Conservation (phyloP, 2,329 filamentous ascomycete species). For the Aspergillus sp. region DNA sequence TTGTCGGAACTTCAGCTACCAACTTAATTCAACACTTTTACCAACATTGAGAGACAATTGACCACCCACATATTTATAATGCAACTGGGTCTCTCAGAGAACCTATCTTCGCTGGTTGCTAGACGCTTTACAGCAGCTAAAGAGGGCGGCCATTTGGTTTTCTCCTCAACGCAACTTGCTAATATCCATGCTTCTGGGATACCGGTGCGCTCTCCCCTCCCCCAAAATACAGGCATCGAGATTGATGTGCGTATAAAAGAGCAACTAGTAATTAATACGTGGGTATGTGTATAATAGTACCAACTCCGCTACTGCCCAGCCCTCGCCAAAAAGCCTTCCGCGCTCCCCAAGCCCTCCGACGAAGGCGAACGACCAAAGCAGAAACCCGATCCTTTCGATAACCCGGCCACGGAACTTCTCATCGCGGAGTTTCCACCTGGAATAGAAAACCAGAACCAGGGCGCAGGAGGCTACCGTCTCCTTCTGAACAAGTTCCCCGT, state of each 20-base stretch:
- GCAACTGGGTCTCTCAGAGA: slow-evolving; percentile 30
- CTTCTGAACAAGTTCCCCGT: slow-evolving; percentile 44
- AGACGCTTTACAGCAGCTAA: slow-evolving; percentile 29
- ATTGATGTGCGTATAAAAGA: background rate
- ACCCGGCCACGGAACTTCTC: slow-evolving; percentile 36
- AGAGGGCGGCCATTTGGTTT: slow-evolving; percentile 29
- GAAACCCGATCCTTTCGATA: slow-evolving; percentile 39
- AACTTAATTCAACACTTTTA: background rate
- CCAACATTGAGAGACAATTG: background rate
- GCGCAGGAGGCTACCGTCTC: slow-evolving; percentile 29
- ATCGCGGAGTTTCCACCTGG: slow-evolving; percentile 30
- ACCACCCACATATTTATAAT: slow-evolving; percentile 13
- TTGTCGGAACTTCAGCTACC: background rate
- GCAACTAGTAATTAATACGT: background rate
- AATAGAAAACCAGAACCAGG: no score
- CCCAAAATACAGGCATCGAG: slow-evolving; percentile 1
- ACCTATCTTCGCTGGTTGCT: slow-evolving; percentile 28
- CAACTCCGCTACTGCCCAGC: slow-evolving; percentile 44
- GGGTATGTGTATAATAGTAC: slow-evolving; percentile 23
- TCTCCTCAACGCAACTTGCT: slow-evolving; percentile 34
- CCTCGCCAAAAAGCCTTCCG: slow-evolving; percentile 37
- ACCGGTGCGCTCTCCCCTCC: slow-evolving; percentile 19
- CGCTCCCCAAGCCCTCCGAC: slow-evolving; percentile 15
- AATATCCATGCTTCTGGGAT: slow-evolving; percentile 27
- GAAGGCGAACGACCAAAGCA: slow-evolving; percentile 3